phyloP scores from a whole-genome alignment of 768 basidiomycete species.

The Auricularia sp. region DNA sequence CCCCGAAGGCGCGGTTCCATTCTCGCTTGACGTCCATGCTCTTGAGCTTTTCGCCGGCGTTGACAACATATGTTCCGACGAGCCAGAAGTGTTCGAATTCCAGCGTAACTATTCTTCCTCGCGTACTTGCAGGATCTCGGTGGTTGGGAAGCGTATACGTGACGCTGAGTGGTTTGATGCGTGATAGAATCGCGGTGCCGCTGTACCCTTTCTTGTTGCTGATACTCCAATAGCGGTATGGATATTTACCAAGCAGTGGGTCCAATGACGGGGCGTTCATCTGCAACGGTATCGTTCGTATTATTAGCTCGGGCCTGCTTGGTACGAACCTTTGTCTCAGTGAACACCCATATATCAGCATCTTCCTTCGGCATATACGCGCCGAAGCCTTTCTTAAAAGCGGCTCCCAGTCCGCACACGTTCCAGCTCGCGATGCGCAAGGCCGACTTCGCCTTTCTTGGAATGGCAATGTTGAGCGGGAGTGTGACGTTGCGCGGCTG shows the following conservation, averaged over 20 bases:
- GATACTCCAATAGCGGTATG: constrained; percentile 67
- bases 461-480: constrained; percentile 30
- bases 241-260: constrained; percentile 47
- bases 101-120: constrained; percentile 73
- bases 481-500: constrained; percentile 69
- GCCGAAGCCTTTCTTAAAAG: constrained; percentile 79
- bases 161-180: constrained; percentile 58
- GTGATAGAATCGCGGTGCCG: constrained; percentile 74
- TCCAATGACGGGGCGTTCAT: constrained; percentile 62
- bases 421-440: constrained; percentile 66
- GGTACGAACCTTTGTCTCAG: constrained; percentile 66
- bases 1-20: constrained; percentile 72
- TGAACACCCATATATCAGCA: constrained; percentile 72
- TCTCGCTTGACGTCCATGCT: constrained; percentile 63
- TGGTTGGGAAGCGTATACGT: constrained; percentile 64
- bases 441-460: constrained; percentile 41
- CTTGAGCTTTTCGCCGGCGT: constrained; percentile 71
- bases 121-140: constrained; percentile 48
- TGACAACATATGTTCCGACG: constrained; percentile 75
- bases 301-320: background rate
- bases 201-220: constrained; percentile 74
- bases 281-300: constrained; percentile 24
- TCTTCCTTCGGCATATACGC: constrained; percentile 78
- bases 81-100: constrained; percentile 65
- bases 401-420: constrained; percentile 64